Evolutionary conservation across 2,329 filamentous ascomycete species (phyloP).

Genomic region (Ilyonectria mors-panacis): DNA sequence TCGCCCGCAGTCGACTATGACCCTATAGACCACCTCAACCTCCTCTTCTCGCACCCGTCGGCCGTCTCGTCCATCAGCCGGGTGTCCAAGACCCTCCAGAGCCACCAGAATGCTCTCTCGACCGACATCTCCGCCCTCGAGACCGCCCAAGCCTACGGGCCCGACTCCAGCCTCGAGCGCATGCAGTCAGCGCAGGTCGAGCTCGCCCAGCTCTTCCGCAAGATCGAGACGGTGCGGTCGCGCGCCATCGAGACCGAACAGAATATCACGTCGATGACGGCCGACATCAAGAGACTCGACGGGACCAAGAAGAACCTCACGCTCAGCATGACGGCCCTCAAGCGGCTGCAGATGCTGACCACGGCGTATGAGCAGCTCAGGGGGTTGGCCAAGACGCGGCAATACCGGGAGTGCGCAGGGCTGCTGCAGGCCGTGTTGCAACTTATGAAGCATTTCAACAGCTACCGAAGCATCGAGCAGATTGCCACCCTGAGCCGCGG

Average conservation of each 20-base stretch:
- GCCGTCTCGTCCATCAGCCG: slow-evolving; percentile 82
- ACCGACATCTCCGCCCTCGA: slow-evolving; percentile 81
- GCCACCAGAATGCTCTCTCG: slow-evolving; percentile 87
- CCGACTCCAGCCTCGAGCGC: slow-evolving; percentile 88
- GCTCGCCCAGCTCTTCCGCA: slow-evolving; percentile 89
- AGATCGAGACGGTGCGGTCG: slow-evolving; percentile 93
- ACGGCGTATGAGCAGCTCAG: slow-evolving; percentile 98
- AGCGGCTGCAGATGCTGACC: slow-evolving; percentile 97
- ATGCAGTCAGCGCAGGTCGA: slow-evolving; percentile 94
- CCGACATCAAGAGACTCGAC: slow-evolving; percentile 97
- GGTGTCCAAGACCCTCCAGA: slow-evolving; percentile 81
- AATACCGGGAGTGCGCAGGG: slow-evolving; percentile 96
- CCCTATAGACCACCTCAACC: slow-evolving; percentile 92
- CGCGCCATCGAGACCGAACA: slow-evolving; percentile 93
- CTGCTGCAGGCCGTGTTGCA: slow-evolving; percentile 95
- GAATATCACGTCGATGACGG: slow-evolving; percentile 98
- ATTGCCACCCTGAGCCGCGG: slow-evolving; percentile 94
- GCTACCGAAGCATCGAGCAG: slow-evolving; percentile 97
- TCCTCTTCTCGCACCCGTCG: slow-evolving; percentile 91
- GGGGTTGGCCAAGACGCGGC: slow-evolving; percentile 84
- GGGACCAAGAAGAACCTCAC: slow-evolving; percentile 97
- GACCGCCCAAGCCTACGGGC: slow-evolving; percentile 85
- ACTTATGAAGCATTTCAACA: slow-evolving; percentile 98
- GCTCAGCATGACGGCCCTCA: slow-evolving; percentile 96
- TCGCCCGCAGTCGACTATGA: slow-evolving; percentile 80